Percentiles rank a stretch among this genome's conserved stretches.
Conservation (phyloP, 2,329 filamentous ascomycete species). For the Penicillium rolfsii region DNA sequence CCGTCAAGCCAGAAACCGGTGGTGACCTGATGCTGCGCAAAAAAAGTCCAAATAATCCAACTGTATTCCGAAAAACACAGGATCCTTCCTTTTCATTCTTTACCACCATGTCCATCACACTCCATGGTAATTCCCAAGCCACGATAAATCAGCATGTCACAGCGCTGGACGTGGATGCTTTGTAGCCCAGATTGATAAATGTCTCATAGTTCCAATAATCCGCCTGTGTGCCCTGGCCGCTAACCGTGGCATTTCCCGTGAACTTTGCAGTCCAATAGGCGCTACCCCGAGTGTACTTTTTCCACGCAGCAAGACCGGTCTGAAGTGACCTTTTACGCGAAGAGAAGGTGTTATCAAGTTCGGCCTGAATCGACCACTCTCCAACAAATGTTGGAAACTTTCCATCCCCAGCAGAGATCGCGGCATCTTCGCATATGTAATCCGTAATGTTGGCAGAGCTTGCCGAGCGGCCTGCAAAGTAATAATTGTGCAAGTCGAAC, state of each 20-base stretch:
- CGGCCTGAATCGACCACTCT: conserved; percentile 26
- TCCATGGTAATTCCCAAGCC: not conserved
- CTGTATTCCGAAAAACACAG: not conserved
- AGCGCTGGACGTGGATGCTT: not conserved
- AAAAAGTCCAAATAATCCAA: not conserved
- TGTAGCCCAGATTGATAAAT: conserved; percentile 7
- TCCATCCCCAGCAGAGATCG: conserved; percentile 7
- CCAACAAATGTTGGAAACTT: conserved; percentile 25
- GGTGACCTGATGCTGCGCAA: too few species aligned
- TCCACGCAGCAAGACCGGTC: conserved; percentile 6
- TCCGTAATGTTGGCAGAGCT: not conserved
- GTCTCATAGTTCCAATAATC: conserved; percentile 22
- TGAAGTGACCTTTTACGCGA: not conserved
- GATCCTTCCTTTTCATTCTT: not conserved
- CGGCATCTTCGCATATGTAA: not conserved
- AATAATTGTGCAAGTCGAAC: not conserved
- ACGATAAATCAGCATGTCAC: not conserved
- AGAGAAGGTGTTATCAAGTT: conserved; percentile 17
- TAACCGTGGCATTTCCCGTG: conserved; percentile 13
- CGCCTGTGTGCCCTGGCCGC: conserved; percentile 12
- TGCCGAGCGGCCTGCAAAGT: not conserved
- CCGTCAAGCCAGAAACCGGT: too few species aligned
- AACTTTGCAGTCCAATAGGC: conserved; percentile 25
- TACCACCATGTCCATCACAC: not conserved
- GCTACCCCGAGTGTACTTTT: conserved; percentile 21